Evolutionary conservation across 2,329 filamentous ascomycete species (phyloP).

Genomic region (Aspergillus hortae): DNA sequence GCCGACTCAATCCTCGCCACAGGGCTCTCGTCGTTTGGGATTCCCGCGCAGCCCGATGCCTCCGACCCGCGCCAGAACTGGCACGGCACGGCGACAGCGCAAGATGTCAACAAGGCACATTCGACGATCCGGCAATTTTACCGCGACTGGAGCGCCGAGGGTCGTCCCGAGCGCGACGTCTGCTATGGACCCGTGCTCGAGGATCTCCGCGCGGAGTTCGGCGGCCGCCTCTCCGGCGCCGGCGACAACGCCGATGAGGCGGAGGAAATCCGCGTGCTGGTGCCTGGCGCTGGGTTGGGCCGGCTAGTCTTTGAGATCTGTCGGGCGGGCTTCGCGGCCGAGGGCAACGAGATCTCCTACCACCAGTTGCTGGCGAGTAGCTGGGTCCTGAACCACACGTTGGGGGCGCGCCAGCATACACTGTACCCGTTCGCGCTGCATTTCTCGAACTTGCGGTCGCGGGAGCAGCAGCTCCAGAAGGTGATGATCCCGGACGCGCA

Average conservation of each 20-base stretch:
- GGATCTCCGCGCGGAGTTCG: conserved; percentile 55
- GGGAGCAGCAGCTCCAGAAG: conserved; percentile 69
- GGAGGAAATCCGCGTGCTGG: conserved; percentile 62
- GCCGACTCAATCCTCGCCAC: conserved; percentile 72
- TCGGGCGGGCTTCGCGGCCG: conserved; percentile 65
- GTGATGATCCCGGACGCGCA: conserved; percentile 79
- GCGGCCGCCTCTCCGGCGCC: conserved; percentile 12
- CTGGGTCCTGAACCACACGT: conserved; percentile 54
- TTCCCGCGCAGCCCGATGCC: conserved; percentile 38
- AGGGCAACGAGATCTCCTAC: conserved; percentile 96
- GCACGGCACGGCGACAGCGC: conserved; percentile 65
- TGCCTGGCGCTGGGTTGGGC: conserved; percentile 86
- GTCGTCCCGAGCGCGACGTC: conserved; percentile 66
- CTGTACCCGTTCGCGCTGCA: conserved; percentile 83
- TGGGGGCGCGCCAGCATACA: conserved; percentile 59
- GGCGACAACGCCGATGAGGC: conserved; percentile 21
- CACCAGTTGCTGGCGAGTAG: conserved; percentile 88
- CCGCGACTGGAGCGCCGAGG: conserved; percentile 86
- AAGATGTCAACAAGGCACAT: conserved; percentile 84
- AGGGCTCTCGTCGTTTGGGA: conserved; percentile 65
- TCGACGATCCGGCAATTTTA: conserved; percentile 93
- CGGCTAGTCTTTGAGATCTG: conserved; percentile 86
- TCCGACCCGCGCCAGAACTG: conserved; percentile 55
- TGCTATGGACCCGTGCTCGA: conserved; percentile 72
- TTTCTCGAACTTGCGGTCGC: conserved; percentile 78